Base-by-base conservation (phyloP, 2,329 filamentous ascomycete species). In the Fusarium hostae region DNA sequence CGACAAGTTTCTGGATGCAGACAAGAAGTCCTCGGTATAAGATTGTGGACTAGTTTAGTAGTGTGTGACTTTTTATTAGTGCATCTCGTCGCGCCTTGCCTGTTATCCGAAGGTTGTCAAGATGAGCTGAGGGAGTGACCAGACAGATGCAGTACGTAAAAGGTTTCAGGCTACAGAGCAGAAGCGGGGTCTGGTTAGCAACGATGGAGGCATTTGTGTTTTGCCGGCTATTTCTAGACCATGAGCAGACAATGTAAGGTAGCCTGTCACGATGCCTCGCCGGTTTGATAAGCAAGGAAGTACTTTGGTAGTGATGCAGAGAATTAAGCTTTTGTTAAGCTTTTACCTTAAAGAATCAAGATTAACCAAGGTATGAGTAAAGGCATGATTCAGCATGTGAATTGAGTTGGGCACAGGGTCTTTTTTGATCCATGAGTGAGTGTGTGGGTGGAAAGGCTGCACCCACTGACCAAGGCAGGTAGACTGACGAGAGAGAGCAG, bases 251-350 rank as follows among this genome's bases (percentile, higher is more conserved):
- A 28, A 22, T 56, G 41, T 44, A 28, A 22, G 44, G 41, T 44
- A 22, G 37, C 15, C 32, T 30, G 50, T 15, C 41, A 28, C 10
- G 10, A 32, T 37, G n/a, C 16, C 44, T 32, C 28, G n/a, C n/a
- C 32, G 45, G 28, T 20, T 10, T n/a, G 39, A 39, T 30, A 50
- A 62, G 50, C 16, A 18, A 8, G 43, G 43, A 28, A 18, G 16
- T 40, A 55, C 15, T 43, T 56, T 57, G 39, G 43, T 32, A n/a
- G 50, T 40, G 41, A 41, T 28, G 41, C 15, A 47, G n/a, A 22
- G 34, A 20, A 50, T 61, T 56, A 67, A 67, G 63, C 64, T 67
- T 68, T 67, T 48, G 20, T 62, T 55, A 50, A 67, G 55, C 35
- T 45, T 54, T 61, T 51, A 32, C 44, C 32, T 52, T 61, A 26